Evolutionary conservation across 352 stramenopile species (phyloP), one percentile per base, ranked within the genome.

Genomic region (Pythium oligandrum): DNA sequence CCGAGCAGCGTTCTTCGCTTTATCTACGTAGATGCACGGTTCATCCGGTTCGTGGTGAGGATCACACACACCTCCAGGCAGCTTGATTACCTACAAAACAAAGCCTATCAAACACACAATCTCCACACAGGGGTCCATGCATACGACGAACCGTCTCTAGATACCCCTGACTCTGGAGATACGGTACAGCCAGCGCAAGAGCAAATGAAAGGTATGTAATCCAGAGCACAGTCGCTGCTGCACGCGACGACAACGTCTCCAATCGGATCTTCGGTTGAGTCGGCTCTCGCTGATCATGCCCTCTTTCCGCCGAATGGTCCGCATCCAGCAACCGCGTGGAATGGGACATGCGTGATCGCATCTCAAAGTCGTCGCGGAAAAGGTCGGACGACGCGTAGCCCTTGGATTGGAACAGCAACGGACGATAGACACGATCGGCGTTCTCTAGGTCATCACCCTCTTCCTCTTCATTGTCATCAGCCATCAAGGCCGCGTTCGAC

Each of bases 361-460:
- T 90, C 64, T 92, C 81, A 46, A 81, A 92, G 26, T 69, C 75
- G 63, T 94, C 83, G 26, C 73, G 75, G 58, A 80, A 90, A 35
- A 94, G 71, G 56, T 89, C 79, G 2, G 83, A 94, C 5, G 78
- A 90, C 52, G 81, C 78, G 46, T 94, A 94, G 6, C 78, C 83
- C 31, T 69, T 83, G 30, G 83, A 88, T 26, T 86, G 62, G 66
- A 93, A 93, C 34, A 93, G 66, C 46, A 93, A 59, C 17, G 83
- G 83, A 1, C 80, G 78, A 34, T 93, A 89, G n/a, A 93, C 79
- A 39, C 65, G 69, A 26, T 26, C 17, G 17, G 17, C 17, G 55
- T 71, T 55, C 35, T 76, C 68, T 10, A 53, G 53, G 40, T 86
- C 49, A n/a, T 52, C 48, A 26, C 46, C 70, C 32, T 60, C 61